Evolutionary conservation across 371 early-diverging fungal species (phyloP), one percentile per base, ranked within the genome.

Genomic region (Lichtheimia ornata): DNA sequence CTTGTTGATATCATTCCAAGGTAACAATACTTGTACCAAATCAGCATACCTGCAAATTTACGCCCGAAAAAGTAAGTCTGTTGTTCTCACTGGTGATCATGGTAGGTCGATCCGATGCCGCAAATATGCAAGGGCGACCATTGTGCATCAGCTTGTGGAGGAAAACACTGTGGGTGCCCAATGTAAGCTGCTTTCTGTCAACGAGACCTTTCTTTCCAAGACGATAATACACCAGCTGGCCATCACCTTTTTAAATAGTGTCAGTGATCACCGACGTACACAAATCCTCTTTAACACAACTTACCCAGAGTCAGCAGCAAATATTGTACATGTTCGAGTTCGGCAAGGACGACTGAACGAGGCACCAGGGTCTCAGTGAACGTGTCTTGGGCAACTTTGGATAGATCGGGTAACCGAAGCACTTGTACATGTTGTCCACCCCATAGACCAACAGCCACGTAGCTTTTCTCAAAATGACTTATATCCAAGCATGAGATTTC

Each of bases 31-130:
- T 2, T n/a, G 44, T 43, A 14, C 44, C n/a, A 14, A 5, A 11
- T 12, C n/a, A 4, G 45, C 54, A 27, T 68, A 86, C 89, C 75
- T 84, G 86, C 13, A 89, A 63, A 67, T 95, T 94, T 49, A 96
- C 91, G 44, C 85, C 87, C 9, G 93, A 90, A 64, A 86, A 95
- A 40, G 85, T 58, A 9, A 95, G 79, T 62, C 85, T 87, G 13
- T 81, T 72, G 57, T 82, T 79, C n/a, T 68, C 70, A 56, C 82
- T 83, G 57, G 80, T 79, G 22, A 97, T 81, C 25, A 97, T 86
- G 0, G 96, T 89, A 1, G 97, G 94, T 25, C 87, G 78, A 69
- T 94, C 94, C 20, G 91, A 89, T 13, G 93, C 81, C 0, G 89
- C 89, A 81, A 96, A 94, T 15, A 96, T 87, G 62, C 82, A 74